Conservation (phyloP, 139 green algal species). For the Microglena sp. region DNA sequence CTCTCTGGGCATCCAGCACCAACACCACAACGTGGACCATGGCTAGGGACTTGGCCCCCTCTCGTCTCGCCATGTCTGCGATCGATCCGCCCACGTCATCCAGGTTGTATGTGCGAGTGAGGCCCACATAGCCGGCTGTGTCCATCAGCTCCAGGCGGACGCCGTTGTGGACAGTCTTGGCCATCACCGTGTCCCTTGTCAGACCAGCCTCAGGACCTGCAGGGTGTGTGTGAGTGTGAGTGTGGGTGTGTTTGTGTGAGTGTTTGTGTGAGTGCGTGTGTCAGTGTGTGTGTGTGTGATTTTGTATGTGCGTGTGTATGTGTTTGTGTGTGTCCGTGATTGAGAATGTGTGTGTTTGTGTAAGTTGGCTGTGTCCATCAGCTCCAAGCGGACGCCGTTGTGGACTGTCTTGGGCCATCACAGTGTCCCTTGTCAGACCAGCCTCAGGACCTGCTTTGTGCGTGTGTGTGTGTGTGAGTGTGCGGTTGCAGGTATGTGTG, state of each 20-base stretch:
- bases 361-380: slow-evolving; percentile 91
- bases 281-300: too few species aligned
- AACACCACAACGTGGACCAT: slow-evolving; percentile 76
- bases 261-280: too few species aligned
- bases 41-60: slow-evolving; percentile 37
- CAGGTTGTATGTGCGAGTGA: not conserved
- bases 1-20: slow-evolving; percentile 60
- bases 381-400: slow-evolving; percentile 41
- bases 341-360: too few species aligned
- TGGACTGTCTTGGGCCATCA: slow-evolving; percentile 23
- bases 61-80: slow-evolving; percentile 19
- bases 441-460: slow-evolving; percentile 76
- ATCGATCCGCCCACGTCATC: slow-evolving; percentile 48
- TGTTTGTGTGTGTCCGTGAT: too few species aligned
- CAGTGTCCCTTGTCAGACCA: slow-evolving; percentile 78
- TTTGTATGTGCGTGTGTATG: too few species aligned
- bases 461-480: too few species aligned
- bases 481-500: too few species aligned
- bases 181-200: slow-evolving; percentile 70
- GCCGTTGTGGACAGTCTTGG: slow-evolving; percentile 10
- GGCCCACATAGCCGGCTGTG: slow-evolving; percentile 81
- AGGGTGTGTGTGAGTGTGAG: too few species aligned
- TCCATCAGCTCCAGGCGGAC: slow-evolving; percentile 69
- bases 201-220: slow-evolving; percentile 78
- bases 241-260: too few species aligned